Conservation (phyloP, 2,329 filamentous ascomycete species). For the Fusarium verticillioides region DNA sequence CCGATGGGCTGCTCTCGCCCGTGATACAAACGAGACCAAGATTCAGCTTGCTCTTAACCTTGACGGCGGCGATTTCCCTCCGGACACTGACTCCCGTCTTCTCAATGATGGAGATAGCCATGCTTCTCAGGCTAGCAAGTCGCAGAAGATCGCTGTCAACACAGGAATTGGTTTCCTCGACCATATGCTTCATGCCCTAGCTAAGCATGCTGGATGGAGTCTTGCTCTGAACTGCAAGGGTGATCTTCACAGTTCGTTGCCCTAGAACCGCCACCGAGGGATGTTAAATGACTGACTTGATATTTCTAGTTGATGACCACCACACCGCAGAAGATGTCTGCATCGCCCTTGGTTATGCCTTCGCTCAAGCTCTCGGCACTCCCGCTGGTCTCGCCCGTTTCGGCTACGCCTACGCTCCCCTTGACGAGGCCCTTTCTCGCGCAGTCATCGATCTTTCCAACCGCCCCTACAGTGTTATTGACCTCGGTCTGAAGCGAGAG, state of each 20-base stretch:
- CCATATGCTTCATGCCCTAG: conserved; percentile 97
- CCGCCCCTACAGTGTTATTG: conserved; percentile 84
- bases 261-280: neutral
- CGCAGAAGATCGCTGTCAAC: conserved; percentile 86
- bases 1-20: conserved; percentile 81
- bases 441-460: conserved; percentile 96
- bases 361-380: conserved; percentile 81
- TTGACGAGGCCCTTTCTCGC: conserved; percentile 93
- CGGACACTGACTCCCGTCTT: conserved; percentile 68
- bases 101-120: conserved; percentile 69
- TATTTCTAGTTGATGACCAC: conserved; percentile 86
- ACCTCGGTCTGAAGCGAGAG: conserved; percentile 87
- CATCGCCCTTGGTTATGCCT: conserved; percentile 87
- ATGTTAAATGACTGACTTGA: conserved; percentile 22
- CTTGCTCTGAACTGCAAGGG: conserved; percentile 84
- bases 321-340: conserved; percentile 97
- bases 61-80: conserved; percentile 84
- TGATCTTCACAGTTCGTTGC: conserved; percentile 85
- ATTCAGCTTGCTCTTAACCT: conserved; percentile 93
- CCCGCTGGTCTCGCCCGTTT: conserved; percentile 88
- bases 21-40: conserved; percentile 98
- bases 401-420: conserved; percentile 89
- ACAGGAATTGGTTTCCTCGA: conserved; percentile 98
- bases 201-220: conserved; percentile 97
- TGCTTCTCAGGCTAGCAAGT: conserved; percentile 84